These are phyloP conservation scores for Coemansia sp. DNA, from an alignment of 192 early-diverging fungal species.

Conservation along the genomic window DNA sequence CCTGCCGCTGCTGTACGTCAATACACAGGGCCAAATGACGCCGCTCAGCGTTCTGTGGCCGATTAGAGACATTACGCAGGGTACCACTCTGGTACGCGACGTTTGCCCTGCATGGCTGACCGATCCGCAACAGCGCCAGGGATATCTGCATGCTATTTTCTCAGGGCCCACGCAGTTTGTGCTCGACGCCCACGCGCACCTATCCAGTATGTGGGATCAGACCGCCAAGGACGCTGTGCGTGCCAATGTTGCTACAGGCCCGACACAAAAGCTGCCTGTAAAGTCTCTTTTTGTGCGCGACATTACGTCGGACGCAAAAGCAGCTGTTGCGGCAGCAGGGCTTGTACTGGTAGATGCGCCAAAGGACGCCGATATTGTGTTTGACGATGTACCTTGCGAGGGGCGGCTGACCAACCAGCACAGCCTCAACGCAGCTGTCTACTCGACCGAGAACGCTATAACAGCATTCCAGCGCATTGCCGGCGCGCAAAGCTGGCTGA, in stretches of 20 bases:
- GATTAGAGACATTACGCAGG: constrained; percentile 53
- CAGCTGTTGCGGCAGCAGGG: constrained; percentile 18
- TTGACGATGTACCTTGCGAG: constrained; percentile 18
- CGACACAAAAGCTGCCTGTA: constrained; percentile 8
- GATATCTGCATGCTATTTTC: constrained; percentile 57
- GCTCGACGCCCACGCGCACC: constrained; percentile 30
- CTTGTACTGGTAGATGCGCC: constrained; percentile 9
- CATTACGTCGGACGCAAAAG: constrained; percentile 1
- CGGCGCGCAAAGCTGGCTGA: constrained; percentile 40
- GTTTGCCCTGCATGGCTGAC: constrained; percentile 60
- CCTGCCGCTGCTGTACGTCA: constrained; percentile 63
- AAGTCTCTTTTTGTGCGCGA: constrained; percentile 28
- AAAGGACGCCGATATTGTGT: constrained; percentile 37
- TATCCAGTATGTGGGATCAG: constrained; percentile 23
- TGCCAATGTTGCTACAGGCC: constrained; percentile 4
- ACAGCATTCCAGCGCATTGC: constrained; percentile 35
- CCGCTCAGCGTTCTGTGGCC: constrained; percentile 69
- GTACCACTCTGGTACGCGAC: constrained; percentile 59
- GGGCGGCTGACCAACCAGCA: constrained; percentile 33
- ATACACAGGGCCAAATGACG: constrained; percentile 52
- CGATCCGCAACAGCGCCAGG: constrained; percentile 49
- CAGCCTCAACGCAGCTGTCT: constrained; percentile 28
- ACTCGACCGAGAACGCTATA: constrained; percentile 27
- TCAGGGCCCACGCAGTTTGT: constrained; percentile 33
- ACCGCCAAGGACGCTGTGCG: constrained; percentile 14